These are phyloP conservation scores for Neurospora pannonica DNA, from an alignment of 495 filamentous ascomycete species.

Conservation along the genomic window DNA sequence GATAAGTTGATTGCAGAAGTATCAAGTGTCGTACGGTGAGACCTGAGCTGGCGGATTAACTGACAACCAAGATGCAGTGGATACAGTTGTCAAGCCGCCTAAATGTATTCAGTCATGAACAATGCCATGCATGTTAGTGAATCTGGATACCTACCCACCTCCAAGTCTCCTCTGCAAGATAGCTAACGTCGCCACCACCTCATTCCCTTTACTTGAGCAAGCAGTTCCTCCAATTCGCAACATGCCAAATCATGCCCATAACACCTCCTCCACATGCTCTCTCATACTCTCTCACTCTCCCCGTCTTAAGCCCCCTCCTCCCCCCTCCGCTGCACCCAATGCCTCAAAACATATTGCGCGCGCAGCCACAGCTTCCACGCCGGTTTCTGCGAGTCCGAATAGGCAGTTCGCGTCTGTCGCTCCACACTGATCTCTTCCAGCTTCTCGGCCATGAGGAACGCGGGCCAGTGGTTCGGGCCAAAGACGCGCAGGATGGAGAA, in stretches of 20 bases:
- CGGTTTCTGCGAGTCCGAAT: background rate
- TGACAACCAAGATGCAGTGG: background rate
- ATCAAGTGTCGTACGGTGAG: background rate
- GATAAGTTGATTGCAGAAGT: background rate
- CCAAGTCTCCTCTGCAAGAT: background rate
- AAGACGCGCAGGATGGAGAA: slow-evolving; percentile 6
- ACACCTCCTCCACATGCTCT: background rate
- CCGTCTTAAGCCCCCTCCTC: background rate
- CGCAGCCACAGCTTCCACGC: background rate
- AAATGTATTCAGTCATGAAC: background rate
- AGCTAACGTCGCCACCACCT: background rate
- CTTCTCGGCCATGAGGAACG: slow-evolving; percentile 1
- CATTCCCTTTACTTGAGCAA: background rate
- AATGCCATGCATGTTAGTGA: background rate
- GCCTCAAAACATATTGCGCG: background rate
- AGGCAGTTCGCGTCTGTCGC: background rate
- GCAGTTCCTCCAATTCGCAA: background rate
- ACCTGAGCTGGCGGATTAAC: background rate
- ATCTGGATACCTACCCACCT: background rate
- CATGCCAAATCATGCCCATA: background rate
- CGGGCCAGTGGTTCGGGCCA: slow-evolving; percentile 5
- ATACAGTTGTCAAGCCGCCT: background rate
- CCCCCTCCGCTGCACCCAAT: background rate
- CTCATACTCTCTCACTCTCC: background rate
- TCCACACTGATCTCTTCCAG: background rate